Conservation (phyloP, 805 yeast species). For the Myxozyma vanderwaltii region DNA sequence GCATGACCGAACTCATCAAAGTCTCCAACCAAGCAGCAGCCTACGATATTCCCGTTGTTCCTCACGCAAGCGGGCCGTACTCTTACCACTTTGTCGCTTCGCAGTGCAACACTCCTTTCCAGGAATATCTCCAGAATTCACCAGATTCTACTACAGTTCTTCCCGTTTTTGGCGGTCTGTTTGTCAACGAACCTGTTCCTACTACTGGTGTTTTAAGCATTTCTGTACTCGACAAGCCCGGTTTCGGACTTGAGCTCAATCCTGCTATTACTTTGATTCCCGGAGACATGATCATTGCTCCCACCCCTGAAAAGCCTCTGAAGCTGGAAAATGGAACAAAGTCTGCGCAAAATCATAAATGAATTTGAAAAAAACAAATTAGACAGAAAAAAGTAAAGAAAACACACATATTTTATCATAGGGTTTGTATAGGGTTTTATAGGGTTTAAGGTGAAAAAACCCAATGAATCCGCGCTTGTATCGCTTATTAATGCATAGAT, state of each 20-base stretch:
- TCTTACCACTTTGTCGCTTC: constrained; percentile 55
- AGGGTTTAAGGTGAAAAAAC: too few species aligned
- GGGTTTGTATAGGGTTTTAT: too few species aligned
- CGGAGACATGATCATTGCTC: constrained; percentile 47
- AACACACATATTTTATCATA: too few species aligned
- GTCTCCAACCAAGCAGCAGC: constrained; percentile 55
- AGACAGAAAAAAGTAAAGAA: too few species aligned
- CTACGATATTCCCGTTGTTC: constrained; percentile 56
- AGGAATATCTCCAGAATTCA: constrained; percentile 54
- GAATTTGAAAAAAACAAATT: too few species aligned
- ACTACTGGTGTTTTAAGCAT: constrained; percentile 49
- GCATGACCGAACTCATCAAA: constrained; percentile 52
- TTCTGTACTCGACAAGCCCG: constrained; percentile 50
- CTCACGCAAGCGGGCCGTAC: constrained; percentile 58
- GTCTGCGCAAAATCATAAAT: too few species aligned
- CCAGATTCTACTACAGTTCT: constrained; percentile 51
- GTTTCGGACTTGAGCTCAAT: constrained; percentile 53
- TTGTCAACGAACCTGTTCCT: constrained; percentile 53
- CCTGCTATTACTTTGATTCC: constrained; percentile 47
- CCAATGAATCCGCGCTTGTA: too few species aligned
- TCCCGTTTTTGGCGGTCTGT: constrained; percentile 53
- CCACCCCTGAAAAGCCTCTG: constrained; percentile 48
- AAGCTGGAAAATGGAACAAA: constrained; percentile 8
- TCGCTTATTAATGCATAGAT: too few species aligned
- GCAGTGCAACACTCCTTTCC: constrained; percentile 55